These are phyloP conservation scores for Starmera dryadoides DNA, from an alignment of 805 yeast species.

Conservation along the genomic window DNA sequence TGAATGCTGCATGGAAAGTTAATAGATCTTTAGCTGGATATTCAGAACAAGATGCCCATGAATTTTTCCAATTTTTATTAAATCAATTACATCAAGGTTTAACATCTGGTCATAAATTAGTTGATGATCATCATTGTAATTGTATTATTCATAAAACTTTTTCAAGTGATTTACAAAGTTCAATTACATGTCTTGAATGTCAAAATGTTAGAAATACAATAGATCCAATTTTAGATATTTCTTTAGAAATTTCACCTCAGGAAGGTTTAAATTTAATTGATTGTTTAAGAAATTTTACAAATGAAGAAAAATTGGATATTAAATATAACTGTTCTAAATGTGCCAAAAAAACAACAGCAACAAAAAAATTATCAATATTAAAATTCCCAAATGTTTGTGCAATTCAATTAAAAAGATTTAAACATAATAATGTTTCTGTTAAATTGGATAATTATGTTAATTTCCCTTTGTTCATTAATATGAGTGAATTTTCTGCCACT, in stretches of 20 bases:
- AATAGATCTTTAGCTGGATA: slow-evolving; percentile 87
- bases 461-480: slow-evolving; percentile 67
- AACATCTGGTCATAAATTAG: slow-evolving; percentile 5
- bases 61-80: slow-evolving; percentile 86
- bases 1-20: slow-evolving; percentile 84
- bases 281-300: slow-evolving; percentile 73
- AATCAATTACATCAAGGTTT: slow-evolving; percentile 66
- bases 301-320: slow-evolving; percentile 68
- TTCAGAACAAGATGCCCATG: slow-evolving; percentile 98
- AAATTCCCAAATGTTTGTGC: slow-evolving; percentile 72
- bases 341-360: slow-evolving; percentile 51
- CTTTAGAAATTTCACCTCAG: slow-evolving; percentile 56
- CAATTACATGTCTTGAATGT: slow-evolving; percentile 70
- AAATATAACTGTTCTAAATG: slow-evolving; percentile 68
- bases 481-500: slow-evolving; percentile 48
- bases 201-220: slow-evolving; percentile 47
- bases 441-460: slow-evolving; percentile 72
- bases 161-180: slow-evolving; percentile 75
- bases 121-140: slow-evolving; percentile 35
- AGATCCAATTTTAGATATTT: slow-evolving; percentile 87
- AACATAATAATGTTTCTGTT: slow-evolving; percentile 30
- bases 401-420: slow-evolving; percentile 73
- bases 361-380: slow-evolving; percentile 63
- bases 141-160: slow-evolving; percentile 83
- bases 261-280: slow-evolving; percentile 39